Evolutionary conservation across 129 eudicot species (phyloP).

Genomic region (Tanacetum coccineum): DNA sequence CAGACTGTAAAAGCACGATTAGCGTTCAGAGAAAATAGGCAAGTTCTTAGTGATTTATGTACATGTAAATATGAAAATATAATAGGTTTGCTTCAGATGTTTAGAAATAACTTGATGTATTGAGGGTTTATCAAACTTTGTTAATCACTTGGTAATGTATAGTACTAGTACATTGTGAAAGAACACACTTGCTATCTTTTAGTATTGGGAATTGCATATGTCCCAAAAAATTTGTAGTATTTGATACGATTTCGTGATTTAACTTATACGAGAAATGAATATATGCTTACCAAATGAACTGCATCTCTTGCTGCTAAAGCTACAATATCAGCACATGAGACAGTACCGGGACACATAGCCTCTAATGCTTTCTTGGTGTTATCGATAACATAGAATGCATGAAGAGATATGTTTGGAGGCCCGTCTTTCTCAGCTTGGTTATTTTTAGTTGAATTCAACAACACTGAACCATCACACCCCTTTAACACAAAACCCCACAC

Average conservation of each 20-base stretch:
- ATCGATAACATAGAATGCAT: conserved; percentile 39
- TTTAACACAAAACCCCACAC: conserved; percentile 15
- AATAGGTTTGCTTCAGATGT: no score
- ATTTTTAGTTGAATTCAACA: conserved; percentile 33
- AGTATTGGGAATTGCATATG: not conserved
- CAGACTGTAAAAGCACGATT: conserved; percentile 28
- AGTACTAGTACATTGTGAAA: not conserved
- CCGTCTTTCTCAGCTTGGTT: conserved; percentile 49
- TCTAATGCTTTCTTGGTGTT: conserved; percentile 38
- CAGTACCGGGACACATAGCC: conserved; percentile 39
- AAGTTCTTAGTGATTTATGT: no score
- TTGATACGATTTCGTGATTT: not conserved
- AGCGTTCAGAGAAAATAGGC: not conserved
- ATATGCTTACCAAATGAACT: conserved; percentile 36
- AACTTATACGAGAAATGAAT: not conserved
- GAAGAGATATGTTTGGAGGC: conserved; percentile 45
- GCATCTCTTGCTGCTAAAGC: conserved; percentile 53
- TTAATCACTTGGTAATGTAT: not conserved
- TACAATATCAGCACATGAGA: conserved; percentile 42
- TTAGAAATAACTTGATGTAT: no score
- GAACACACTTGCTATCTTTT: not conserved
- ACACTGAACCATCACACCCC: conserved; percentile 53
- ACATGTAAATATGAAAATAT: no score
- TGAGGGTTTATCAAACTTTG: not conserved
- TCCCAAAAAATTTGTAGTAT: not conserved